Base-by-base conservation (phyloP, 2,329 filamentous ascomycete species). In the Exutisphaerella laricina region DNA sequence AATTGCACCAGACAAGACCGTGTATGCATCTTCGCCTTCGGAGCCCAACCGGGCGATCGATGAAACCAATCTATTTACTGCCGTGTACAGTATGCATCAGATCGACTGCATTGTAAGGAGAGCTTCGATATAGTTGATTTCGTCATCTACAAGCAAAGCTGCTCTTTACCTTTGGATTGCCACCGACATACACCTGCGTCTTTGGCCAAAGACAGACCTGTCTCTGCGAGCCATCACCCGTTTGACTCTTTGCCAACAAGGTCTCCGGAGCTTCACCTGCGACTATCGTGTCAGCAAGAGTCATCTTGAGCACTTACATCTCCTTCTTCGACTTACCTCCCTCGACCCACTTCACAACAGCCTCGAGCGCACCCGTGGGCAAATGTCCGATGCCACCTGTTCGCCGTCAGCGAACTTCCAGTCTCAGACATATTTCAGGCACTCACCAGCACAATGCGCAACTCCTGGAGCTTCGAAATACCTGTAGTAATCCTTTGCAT, bases 391-490 rank as follows among this genome's bases (percentile, higher is more conserved):
- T 13, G 0, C 65, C 66, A 10, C n/a, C n/a, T n/a, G n/a, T n/a
- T n/a, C n/a, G n/a, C n/a, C n/a, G n/a, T n/a, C n/a, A n/a, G n/a
- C n/a, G n/a, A n/a, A n/a, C n/a, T n/a, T n/a, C n/a, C n/a, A n/a
- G n/a, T n/a, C n/a, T n/a, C n/a, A n/a, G n/a, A n/a, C n/a, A n/a
- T n/a, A n/a, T n/a, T n/a, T n/a, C n/a, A n/a, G n/a, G n/a, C n/a
- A n/a, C n/a, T n/a, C n/a, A n/a, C 57, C 60, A 5, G 10, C n/a
- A 31, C 66, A 69, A 42, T 70, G 64, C 8, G 25, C 51, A 1
- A 64, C 60, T 4, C 66, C 67, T 2, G 68, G 67, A 5, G 62
- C 65, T n/a, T 60, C 51, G 29, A 68, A 70, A 28, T 60, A 57
- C 5, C 65, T 61, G 40, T 61, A 69, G 45, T 58, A 69, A 22